Percentiles rank a stretch among this genome's conserved stretches.
phyloP scores from a whole-genome alignment of 305 asterid species.

The Rubia peregrina region DNA sequence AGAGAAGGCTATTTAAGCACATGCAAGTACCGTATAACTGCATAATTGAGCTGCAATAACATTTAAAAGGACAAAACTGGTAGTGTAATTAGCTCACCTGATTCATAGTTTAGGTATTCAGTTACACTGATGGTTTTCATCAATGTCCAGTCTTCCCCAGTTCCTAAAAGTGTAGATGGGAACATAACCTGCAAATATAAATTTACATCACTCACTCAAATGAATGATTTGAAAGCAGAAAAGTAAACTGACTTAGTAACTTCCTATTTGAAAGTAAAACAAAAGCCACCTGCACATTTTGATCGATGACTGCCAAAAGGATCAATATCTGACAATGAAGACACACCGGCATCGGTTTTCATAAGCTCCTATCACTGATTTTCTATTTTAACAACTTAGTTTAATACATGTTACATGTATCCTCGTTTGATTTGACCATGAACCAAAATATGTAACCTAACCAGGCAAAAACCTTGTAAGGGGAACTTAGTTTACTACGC shows the following conservation, averaged over 20 bases:
- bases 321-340: conserved; percentile 46
- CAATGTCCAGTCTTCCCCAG: conserved; percentile 90
- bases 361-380: too few species aligned
- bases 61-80: background rate
- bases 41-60: background rate
- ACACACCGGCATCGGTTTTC: too few species aligned
- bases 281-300: conserved; percentile 66
- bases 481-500: too few species aligned
- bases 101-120: conserved; percentile 87
- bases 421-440: background rate
- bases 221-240: too few species aligned
- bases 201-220: too few species aligned
- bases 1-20: background rate
- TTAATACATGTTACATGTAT: background rate
- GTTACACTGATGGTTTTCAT: conserved; percentile 97
- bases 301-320: conserved; percentile 69
- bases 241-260: background rate
- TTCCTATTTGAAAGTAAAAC: background rate
- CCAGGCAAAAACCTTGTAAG: background rate
- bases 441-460: background rate
- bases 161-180: conserved; percentile 90
- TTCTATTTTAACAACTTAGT: background rate
- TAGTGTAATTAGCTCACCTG: conserved; percentile 44
- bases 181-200: too few species aligned
- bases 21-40: background rate